Conservation (phyloP, 2,329 filamentous ascomycete genomes). For the Penicillium sp. region DNA sequence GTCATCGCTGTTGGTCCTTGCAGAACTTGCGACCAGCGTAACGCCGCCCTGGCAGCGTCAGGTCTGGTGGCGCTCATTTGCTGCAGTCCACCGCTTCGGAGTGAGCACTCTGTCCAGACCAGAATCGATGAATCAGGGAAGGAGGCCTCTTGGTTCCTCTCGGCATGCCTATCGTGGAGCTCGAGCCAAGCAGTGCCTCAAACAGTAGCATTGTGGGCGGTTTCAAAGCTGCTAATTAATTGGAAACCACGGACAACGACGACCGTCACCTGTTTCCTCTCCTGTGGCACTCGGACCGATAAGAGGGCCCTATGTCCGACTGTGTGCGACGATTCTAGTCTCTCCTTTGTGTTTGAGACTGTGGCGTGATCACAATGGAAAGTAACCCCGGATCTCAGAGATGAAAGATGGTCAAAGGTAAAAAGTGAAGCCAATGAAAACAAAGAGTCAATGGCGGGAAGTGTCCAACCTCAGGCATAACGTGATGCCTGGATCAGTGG, state of each 20-base stretch:
- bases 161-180: not conserved
- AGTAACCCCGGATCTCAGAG: no score
- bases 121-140: not conserved
- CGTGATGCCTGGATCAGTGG: not conserved
- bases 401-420: not conserved
- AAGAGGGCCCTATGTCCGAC: not conserved
- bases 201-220: constrained; percentile 12
- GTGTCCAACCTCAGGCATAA: not conserved
- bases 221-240: constrained; percentile 19
- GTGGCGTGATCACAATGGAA: not conserved
- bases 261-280: not conserved
- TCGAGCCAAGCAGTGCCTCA: constrained; percentile 7
- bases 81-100: not conserved
- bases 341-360: not conserved
- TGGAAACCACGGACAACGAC: constrained; percentile 12
- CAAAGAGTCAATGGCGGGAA: not conserved
- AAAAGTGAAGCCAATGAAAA: not conserved
- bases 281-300: constrained; percentile 6
- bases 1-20: constrained; percentile 14
- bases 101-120: not conserved
- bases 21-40: constrained; percentile 18
- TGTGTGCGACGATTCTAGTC: not conserved
- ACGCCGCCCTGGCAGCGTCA: constrained; percentile 13
- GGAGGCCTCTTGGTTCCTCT: not conserved
- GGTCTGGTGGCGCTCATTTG: not conserved